Evolutionary conservation across 768 basidiomycete genomes (phyloP).

Genomic region (Termitomyces sp.): DNA sequence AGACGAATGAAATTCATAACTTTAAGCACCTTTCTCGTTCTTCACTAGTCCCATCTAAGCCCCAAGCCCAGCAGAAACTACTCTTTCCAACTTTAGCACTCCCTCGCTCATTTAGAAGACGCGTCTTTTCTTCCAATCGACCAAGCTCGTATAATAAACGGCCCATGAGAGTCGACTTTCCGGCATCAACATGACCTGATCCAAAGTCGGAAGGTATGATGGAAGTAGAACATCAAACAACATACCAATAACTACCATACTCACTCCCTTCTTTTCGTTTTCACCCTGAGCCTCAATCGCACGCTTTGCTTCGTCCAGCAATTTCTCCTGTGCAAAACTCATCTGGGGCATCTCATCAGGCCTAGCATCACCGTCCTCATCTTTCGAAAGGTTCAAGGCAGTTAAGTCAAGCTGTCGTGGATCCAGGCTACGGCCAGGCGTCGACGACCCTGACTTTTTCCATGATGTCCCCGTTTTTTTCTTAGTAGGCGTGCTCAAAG

Average conservation of each 20-base stretch:
- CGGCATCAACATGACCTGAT: conserved; percentile 96
- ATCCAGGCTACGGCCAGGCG: conserved; percentile 41
- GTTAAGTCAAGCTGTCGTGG: conserved; percentile 68
- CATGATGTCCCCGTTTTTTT: conserved; percentile 32
- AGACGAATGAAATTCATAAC: background rate
- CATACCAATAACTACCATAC: conserved; percentile 89
- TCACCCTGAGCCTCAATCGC: conserved; percentile 41
- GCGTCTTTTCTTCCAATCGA: conserved; percentile 78
- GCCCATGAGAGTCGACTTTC: conserved; percentile 98
- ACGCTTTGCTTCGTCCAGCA: conserved; percentile 74
- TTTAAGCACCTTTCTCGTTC: conserved; percentile 74
- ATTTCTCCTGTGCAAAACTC: conserved; percentile 68
- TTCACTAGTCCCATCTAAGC: conserved; percentile 87
- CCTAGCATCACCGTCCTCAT: conserved; percentile 32
- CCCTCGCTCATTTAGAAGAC: conserved; percentile 80
- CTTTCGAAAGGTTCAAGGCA: conserved; percentile 59
- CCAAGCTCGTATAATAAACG: conserved; percentile 91
- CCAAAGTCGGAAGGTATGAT: background rate
- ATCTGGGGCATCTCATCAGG: conserved; percentile 61
- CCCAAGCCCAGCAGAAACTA: conserved; percentile 99
- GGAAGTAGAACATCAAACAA: background rate
- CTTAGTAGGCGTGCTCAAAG: conserved; percentile 37
- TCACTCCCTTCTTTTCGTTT: conserved; percentile 64
- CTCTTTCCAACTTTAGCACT: conserved; percentile 88
- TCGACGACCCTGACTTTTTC: conserved; percentile 35